These are phyloP conservation scores for Ligustrum vulgare DNA, from an alignment of 257 asterid species.

Conservation along the genomic window DNA sequence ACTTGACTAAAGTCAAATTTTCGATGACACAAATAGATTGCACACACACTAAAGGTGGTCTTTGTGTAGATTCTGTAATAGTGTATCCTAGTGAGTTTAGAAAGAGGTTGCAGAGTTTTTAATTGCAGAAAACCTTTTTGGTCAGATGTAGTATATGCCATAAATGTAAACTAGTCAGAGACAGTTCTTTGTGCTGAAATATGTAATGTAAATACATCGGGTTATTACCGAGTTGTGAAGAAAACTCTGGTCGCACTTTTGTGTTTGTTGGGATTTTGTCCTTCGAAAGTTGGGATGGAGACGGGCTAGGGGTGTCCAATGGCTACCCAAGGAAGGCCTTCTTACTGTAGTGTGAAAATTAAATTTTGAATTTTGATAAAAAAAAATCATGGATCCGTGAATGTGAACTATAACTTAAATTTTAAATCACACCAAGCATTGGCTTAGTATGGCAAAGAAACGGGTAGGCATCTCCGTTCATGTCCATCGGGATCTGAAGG, in stretches of 20 bases:
- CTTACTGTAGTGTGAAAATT: no score
- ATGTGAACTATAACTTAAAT: no score
- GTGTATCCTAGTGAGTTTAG: constrained; percentile 40
- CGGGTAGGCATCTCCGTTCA: no score
- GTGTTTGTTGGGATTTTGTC: neutral
- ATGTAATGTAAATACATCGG: neutral
- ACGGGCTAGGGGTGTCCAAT: no score
- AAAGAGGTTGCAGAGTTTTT: constrained; percentile 43
- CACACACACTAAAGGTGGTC: constrained; percentile 64
- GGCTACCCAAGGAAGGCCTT: no score
- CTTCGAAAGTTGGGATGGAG: neutral
- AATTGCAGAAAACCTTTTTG: neutral
- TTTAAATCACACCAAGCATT: no score
- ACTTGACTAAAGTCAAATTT: constrained; percentile 38
- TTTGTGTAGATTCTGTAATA: constrained; percentile 47
- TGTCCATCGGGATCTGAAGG: no score
- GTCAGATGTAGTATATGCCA: neutral
- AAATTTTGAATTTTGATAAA: no score
- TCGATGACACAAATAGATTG: constrained; percentile 70
- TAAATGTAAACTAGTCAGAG: neutral
- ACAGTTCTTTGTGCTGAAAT: neutral
- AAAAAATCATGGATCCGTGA: no score
- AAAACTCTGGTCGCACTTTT: neutral
- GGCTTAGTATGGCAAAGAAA: no score
- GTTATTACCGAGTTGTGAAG: neutral